phyloP scores from a whole-genome alignment of 805 yeast species.

The Yarrowia sp. region DNA sequence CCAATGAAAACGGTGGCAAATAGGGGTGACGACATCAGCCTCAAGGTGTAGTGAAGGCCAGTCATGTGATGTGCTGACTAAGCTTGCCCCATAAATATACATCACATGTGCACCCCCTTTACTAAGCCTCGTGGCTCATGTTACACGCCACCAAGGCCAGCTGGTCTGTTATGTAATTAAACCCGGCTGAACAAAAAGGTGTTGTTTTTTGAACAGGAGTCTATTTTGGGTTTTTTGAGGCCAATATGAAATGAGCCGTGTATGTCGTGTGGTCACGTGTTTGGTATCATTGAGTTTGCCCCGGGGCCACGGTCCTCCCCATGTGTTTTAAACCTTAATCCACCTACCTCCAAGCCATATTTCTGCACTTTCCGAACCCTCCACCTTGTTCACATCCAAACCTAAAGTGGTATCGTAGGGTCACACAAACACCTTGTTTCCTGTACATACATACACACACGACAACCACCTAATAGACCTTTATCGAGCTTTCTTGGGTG shows the following conservation, averaged over 20 bases:
- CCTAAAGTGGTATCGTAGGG: background rate
- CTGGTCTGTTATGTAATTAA: background rate
- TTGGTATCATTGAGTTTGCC: background rate
- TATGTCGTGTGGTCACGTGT: background rate
- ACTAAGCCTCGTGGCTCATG: background rate
- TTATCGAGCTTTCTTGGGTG: background rate
- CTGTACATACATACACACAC: constrained; percentile 16
- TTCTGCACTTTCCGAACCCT: background rate
- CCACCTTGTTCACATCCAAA: background rate
- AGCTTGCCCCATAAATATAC: too few species aligned
- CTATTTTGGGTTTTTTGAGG: background rate
- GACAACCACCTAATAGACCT: background rate
- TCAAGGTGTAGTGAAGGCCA: too few species aligned
- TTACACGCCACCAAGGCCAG: background rate
- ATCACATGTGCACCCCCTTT: background rate
- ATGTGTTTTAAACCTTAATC: background rate
- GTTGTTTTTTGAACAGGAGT: background rate
- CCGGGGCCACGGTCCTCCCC: background rate
- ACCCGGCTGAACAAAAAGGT: background rate
- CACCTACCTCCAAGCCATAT: background rate
- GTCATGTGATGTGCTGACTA: background rate
- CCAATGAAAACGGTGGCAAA: background rate
- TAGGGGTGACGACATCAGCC: background rate
- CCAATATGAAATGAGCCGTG: background rate
- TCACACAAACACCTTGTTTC: constrained; percentile 19